Percentiles rank a stretch among this genome's conserved stretches.
These are phyloP conservation scores for Didymella pomorum DNA, from an alignment of 2,329 filamentous ascomycete species.

Conservation along the genomic window DNA sequence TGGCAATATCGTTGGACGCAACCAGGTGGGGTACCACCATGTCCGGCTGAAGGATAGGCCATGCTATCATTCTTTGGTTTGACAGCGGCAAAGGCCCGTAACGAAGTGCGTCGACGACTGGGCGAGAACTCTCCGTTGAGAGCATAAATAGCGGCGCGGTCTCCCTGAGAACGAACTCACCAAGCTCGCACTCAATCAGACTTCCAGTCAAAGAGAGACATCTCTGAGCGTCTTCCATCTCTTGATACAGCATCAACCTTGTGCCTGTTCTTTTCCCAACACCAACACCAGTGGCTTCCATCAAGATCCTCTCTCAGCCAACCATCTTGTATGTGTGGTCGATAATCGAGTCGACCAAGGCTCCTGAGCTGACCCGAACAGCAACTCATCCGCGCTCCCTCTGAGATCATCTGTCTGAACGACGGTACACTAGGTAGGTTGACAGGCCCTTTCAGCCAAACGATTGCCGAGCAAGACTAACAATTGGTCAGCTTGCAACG, in stretches of 20 bases:
- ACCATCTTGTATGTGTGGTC: constrained; percentile 44
- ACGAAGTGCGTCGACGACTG: constrained; percentile 36
- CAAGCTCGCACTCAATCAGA: constrained; percentile 39
- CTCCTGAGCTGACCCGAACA: constrained; percentile 42
- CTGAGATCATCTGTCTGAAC: constrained; percentile 30
- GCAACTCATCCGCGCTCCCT: constrained; percentile 24
- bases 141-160: constrained; percentile 53
- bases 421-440: constrained; percentile 41
- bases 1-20: constrained; percentile 55
- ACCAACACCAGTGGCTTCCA: constrained; percentile 19
- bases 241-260: constrained; percentile 41
- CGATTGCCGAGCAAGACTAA: constrained; percentile 40
- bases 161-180: constrained; percentile 35
- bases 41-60: constrained; percentile 48
- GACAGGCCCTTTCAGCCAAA: constrained; percentile 40
- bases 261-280: constrained; percentile 32
- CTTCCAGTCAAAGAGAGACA: constrained; percentile 41
- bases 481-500: constrained; percentile 36
- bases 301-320: constrained; percentile 38
- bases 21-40: constrained; percentile 53
- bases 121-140: constrained; percentile 36
- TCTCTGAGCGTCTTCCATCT: constrained; percentile 36
- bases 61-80: constrained; percentile 49
- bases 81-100: constrained; percentile 43
- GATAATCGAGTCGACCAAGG: constrained; percentile 31